These are phyloP conservation scores for Rhizopogon vulgaris DNA, from an alignment of 768 basidiomycete genomes.

Conservation along the genomic window DNA sequence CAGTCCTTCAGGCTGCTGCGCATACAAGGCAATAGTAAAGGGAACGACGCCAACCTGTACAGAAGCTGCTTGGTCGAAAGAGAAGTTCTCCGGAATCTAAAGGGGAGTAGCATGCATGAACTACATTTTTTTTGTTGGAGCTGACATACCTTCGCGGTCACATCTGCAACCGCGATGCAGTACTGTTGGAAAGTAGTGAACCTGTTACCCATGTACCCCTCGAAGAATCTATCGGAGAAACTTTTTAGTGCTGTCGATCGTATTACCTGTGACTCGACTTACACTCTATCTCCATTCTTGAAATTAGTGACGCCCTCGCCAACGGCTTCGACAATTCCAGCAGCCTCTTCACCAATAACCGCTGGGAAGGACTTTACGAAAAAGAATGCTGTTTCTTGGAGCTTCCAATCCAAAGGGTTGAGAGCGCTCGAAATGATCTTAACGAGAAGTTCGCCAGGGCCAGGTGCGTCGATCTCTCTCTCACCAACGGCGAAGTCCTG, in stretches of 20 bases:
- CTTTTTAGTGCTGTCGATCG: background rate
- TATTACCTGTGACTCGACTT: constrained; percentile 4
- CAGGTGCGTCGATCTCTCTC: constrained; percentile 26
- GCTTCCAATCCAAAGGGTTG: constrained; percentile 39
- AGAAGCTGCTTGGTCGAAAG: constrained; percentile 34
- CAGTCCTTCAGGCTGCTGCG: constrained; percentile 17
- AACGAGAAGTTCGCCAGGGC: constrained; percentile 37
- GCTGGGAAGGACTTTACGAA: constrained; percentile 29
- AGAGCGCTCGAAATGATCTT: constrained; percentile 34
- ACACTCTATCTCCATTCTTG: constrained; percentile 34
- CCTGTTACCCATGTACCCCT: constrained; percentile 1
- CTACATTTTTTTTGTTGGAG: background rate
- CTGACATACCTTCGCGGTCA: constrained; percentile 10
- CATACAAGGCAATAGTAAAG: constrained; percentile 28
- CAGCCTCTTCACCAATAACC: constrained; percentile 32
- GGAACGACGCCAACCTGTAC: constrained; percentile 28
- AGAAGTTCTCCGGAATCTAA: constrained; percentile 31
- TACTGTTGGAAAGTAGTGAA: constrained; percentile 24
- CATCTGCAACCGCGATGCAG: constrained; percentile 16
- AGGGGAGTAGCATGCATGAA: background rate
- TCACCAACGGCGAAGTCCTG: constrained; percentile 6
- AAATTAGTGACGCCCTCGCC: constrained; percentile 32
- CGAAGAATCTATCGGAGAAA: constrained; percentile 5
- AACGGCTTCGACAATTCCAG: constrained; percentile 34
- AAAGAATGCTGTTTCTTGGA: constrained; percentile 7